Conservation (phyloP, 352 stramenopile species). For the Phytopythium litorale region DNA sequence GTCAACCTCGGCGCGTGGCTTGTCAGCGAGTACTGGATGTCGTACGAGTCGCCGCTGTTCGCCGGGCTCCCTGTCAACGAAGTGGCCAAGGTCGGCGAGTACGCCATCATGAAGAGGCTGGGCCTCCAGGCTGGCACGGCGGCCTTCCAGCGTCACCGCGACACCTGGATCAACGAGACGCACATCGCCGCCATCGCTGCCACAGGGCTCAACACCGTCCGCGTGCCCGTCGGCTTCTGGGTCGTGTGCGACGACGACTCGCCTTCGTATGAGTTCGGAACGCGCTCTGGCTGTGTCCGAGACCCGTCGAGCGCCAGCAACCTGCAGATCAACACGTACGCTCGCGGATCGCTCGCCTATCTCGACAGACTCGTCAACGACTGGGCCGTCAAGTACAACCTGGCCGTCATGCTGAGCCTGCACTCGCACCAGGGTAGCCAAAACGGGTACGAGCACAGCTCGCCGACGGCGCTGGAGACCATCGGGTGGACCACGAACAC, state of each 20-base stretch:
- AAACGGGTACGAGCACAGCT: slow-evolving; percentile 42
- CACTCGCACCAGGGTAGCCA: slow-evolving; percentile 52
- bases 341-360: slow-evolving; percentile 18
- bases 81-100: too few species aligned
- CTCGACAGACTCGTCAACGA: slow-evolving; percentile 26
- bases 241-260: slow-evolving; percentile 30
- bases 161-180: slow-evolving; percentile 21
- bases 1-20: too few species aligned
- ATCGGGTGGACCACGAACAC: slow-evolving; percentile 18
- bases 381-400: slow-evolving; percentile 38
- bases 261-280: slow-evolving; percentile 4
- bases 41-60: too few species aligned
- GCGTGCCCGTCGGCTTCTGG: slow-evolving; percentile 40
- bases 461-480: slow-evolving; percentile 3
- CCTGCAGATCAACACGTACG: slow-evolving; percentile 5
- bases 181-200: slow-evolving; percentile 19
- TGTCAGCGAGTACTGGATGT: too few species aligned
- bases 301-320: neutral
- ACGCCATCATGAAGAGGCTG: too few species aligned
- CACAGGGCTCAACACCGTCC: slow-evolving; percentile 8
- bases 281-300: neutral
- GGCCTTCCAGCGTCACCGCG: slow-evolving; percentile 5
- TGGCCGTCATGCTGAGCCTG: slow-evolving; percentile 25
- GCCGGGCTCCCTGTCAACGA: too few species aligned
- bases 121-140: too few species aligned